Base-by-base conservation (phyloP, 208 protist species). In the Wallacemonas sp. region DNA sequence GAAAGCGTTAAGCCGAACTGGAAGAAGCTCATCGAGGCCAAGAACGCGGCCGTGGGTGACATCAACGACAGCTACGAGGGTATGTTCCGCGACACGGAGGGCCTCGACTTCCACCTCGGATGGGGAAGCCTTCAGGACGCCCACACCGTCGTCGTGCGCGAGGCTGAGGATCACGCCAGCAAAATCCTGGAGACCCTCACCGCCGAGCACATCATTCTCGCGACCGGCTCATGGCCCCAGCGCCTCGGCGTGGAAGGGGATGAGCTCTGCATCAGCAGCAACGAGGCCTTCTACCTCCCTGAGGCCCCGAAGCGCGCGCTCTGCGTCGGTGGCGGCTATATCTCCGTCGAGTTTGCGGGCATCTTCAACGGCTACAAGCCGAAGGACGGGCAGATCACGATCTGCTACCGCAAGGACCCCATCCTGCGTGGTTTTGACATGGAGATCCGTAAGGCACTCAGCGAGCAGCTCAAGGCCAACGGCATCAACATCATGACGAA, bases 341-440 rank as follows among this genome's bases (percentile, higher is more conserved):
- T 97, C 62, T 84, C 86, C 11, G 65, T 95, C 4, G 93, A 97
- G 70, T 96, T 97, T 58, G 90, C 90, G 26, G 88, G 87, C 68
- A 96, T 97, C 70, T 95, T 97, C 68, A 94, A 95, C 70, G 87
- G 68, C 14, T 97, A 95, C 79, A 91, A 91, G 71, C 78, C 84
- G 8, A 28, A 21, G 14, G 80, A 65, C 36, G 88, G 83, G 1
- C 65, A 94, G 60, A 84, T 94, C 28, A 84, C 82, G 15, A 30
- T 95, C 9, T 85, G 79, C 72, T 96, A 96, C 77, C 90, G 93
- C 61, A 53, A 72, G 22, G 81, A 93, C 19, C 28, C 81, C 19
- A 88, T 93, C 62, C 83, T 97, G 38, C 88, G 90, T 42, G 93
- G 93, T 22, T 97, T 97, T 68, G 93, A 97, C 68, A 1, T 77